Base-by-base conservation (phyloP, 148 eudicot genomes). In the Tetragonia tetragonoides region DNA sequence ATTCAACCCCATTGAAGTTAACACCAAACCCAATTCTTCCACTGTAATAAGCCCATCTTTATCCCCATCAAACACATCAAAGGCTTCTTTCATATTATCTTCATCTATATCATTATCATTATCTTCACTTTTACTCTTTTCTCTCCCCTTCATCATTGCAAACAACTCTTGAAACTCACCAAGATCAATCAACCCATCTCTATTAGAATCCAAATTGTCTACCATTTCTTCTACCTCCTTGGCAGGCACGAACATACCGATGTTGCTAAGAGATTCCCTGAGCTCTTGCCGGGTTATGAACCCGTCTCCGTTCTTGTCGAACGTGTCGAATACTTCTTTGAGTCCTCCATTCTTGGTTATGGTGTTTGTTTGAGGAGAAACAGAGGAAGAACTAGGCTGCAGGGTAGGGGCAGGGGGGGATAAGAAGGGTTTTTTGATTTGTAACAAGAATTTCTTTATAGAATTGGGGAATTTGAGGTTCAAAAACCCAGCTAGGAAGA, bases 241-340 rank as follows among this genome's bases (percentile, higher is more conserved):
- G 28, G 83, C 83, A 3, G 78, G 68, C 72, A 84, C 82, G 1
- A 61, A 21, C 1, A 90, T 86, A 12, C 98, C 91, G 10, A 91
- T 87, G 81, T 87, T 89, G 85, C 70, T 87, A 10, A 93, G 85
- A 2, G 96, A 91, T 39, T 81, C 87, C 5, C 66, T 69, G 3
- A 93, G 87, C 86, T 93, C 98, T 34, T 88, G 72, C 82, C 69
- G 86, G 8, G 98, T 86, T 64, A 93, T 85, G 70, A 77, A 91
- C 68, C 98, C 98, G 47, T 93, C 98, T 37, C 80, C 74, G 79
- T 93, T 88, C 89, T 87, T 91, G 86, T 91, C 97, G 53, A 93
- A 93, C n/a, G 89, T 87, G 3, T 85, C 81, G 69, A 93, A 93
- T 7, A 91, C 88, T 64, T 72, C 73, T 81, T 79, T 87, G 0